These are phyloP conservation scores for Coemansia sp. DNA, from an alignment of 192 early-diverging fungal species.

Conservation along the genomic window DNA sequence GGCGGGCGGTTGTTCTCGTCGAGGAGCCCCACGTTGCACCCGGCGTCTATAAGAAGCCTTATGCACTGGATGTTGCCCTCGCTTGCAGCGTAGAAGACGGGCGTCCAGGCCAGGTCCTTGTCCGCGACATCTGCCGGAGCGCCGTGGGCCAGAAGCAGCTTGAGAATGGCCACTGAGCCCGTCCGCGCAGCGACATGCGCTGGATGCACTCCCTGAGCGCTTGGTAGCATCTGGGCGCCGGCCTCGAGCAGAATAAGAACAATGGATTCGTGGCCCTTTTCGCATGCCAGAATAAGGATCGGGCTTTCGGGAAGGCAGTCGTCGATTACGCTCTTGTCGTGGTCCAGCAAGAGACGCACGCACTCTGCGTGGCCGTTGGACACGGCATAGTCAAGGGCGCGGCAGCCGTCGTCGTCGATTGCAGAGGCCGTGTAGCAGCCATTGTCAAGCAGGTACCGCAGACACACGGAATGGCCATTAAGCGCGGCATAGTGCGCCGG, in stretches of 20 bases:
- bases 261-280: conserved; percentile 87
- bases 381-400: conserved; percentile 84
- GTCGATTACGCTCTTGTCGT: conserved; percentile 58
- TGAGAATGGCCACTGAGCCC: conserved; percentile 70
- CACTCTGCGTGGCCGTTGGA: conserved; percentile 75
- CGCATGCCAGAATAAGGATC: conserved; percentile 83
- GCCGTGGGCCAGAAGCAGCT: conserved; percentile 68
- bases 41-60: conserved; percentile 72
- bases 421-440: conserved; percentile 53
- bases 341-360: conserved; percentile 70
- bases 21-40: conserved; percentile 64
- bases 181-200: conserved; percentile 85
- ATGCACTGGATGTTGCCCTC: conserved; percentile 87
- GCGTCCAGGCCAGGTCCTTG: conserved; percentile 93
- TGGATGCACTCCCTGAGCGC: conserved; percentile 80
- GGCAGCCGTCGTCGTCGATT: conserved; percentile 86
- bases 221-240: conserved; percentile 70
- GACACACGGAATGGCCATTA: conserved; percentile 74
- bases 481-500: conserved; percentile 94
- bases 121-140: conserved; percentile 78
- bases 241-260: conserved; percentile 72
- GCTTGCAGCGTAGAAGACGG: conserved; percentile 90
- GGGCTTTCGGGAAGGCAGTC: conserved; percentile 51
- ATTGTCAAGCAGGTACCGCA: conserved; percentile 58
- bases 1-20: conserved; percentile 86